Conservation (phyloP, 75 land plant genomes). For the Picea sitchensis region DNA sequence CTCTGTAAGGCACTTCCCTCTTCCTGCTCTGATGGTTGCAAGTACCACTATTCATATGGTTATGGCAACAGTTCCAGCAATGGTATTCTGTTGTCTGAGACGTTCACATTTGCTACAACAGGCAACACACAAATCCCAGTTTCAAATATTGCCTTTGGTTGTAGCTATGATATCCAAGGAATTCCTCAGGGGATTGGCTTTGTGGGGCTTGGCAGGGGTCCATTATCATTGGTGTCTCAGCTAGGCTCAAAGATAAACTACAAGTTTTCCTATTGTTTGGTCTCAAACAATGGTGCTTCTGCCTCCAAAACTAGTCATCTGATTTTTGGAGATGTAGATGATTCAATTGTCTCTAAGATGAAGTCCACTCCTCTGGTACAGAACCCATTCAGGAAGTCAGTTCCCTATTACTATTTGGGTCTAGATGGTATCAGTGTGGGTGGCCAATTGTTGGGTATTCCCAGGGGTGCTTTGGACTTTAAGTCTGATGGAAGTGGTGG, state of each 20-base stretch:
- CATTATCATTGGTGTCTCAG: slow-evolving; percentile 25
- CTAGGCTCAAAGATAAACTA: slow-evolving; percentile 11
- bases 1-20: background rate
- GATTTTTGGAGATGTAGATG: background rate
- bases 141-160: slow-evolving; percentile 17
- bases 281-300: background rate
- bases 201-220: slow-evolving; percentile 24
- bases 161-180: slow-evolving; percentile 37
- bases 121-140: background rate
- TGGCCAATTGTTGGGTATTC: background rate
- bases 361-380: slow-evolving; percentile 6
- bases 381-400: background rate
- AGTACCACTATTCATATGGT: slow-evolving; percentile 32
- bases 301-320: background rate
- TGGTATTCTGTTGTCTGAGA: slow-evolving; percentile 36
- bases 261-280: slow-evolving; percentile 31
- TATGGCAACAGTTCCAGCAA: slow-evolving; percentile 28
- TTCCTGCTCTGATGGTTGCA: slow-evolving; percentile 7
- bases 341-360: background rate
- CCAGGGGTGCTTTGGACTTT: background rate
- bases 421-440: background rate
- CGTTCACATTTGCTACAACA: slow-evolving; percentile 15
- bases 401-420: slow-evolving; percentile 6
- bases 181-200: slow-evolving; percentile 23
- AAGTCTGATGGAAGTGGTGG: background rate